These are phyloP conservation scores for Rhododendron kiyosumense DNA, from an alignment of 148 eudicot species.

Conservation along the genomic window DNA sequence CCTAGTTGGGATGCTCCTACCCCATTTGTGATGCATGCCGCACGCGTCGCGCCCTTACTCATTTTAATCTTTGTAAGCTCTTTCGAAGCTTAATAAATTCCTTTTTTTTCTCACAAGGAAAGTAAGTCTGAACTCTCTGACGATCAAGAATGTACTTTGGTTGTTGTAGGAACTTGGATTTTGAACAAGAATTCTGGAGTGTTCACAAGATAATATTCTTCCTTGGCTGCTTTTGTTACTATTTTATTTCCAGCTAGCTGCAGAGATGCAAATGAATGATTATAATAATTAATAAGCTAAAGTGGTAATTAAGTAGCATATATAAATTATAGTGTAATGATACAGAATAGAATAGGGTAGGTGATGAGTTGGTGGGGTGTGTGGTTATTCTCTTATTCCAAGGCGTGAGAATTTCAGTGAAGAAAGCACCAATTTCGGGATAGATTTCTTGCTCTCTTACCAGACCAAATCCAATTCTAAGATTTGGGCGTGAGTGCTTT, in stretches of 20 bases:
- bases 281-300: neutral
- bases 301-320: neutral
- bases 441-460: neutral
- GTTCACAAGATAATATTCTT: neutral
- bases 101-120: no score
- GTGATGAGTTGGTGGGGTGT: neutral
- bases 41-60: no score
- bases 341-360: neutral
- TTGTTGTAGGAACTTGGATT: neutral
- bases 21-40: no score
- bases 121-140: neutral
- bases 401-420: slow-evolving; percentile 11
- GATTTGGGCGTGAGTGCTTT: slow-evolving; percentile 10
- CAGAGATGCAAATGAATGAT: no score
- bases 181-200: neutral
- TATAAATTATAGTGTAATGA: neutral
- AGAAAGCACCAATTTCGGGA: slow-evolving; percentile 10
- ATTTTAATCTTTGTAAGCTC: no score
- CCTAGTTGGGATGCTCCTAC: no score
- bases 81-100: no score
- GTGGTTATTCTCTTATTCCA: neutral
- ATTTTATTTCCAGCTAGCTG: neutral
- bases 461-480: slow-evolving; percentile 8
- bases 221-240: neutral
- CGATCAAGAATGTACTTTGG: neutral